Base-by-base conservation (phyloP, 768 basidiomycete species). In the Boletus pseudopeckii region DNA sequence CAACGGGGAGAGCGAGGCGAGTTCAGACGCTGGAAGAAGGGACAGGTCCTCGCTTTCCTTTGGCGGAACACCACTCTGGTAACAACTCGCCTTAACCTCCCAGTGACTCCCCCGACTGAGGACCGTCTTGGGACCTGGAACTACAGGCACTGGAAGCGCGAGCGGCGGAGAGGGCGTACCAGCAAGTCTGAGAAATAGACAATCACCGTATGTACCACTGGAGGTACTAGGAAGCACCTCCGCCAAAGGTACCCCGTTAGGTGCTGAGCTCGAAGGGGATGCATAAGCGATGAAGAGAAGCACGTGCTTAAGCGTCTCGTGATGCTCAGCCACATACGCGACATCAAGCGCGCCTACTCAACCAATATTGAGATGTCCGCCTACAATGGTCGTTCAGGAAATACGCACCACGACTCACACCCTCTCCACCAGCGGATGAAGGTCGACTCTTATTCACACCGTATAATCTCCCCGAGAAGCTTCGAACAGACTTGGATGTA, bases 231-330 rank as follows among this genome's bases (percentile, higher is more conserved):
- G 76, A 5, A 84, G 68, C 13, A 90, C 83, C 58, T 90, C 87
- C 0, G 88, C 86, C 5, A 79, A 71, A 1, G 72, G 75, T 5
- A 75, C 64, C 4, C 81, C 80, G 2, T 75, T 75, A 32, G 84
- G 72, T n/a, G 33, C n/a, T 5, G 52, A 42, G 10, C 45, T 36
- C 24, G 54, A 53, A 42, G 57, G 40, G 4, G 58, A 59, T 14
- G 48, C 57, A 20, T 47, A 40, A 20, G 80, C 80, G 48, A 94
- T 74, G 65, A 92, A 88, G 22, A 92, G 80, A 34, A 92, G 75
- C 30, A 96, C 78, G 45, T 87, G 86, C 22, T 85, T 83, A 5
- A 98, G 80, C 52, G 84, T 90, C 66, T 94, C 90, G 64, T 95
- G 92, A 63, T 91, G 81, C 70, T 97, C 95, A 1, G 83, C 82